phyloP scores from a whole-genome alignment of 345 rosid genomes.

The Bruguiera gymnorhiza region DNA sequence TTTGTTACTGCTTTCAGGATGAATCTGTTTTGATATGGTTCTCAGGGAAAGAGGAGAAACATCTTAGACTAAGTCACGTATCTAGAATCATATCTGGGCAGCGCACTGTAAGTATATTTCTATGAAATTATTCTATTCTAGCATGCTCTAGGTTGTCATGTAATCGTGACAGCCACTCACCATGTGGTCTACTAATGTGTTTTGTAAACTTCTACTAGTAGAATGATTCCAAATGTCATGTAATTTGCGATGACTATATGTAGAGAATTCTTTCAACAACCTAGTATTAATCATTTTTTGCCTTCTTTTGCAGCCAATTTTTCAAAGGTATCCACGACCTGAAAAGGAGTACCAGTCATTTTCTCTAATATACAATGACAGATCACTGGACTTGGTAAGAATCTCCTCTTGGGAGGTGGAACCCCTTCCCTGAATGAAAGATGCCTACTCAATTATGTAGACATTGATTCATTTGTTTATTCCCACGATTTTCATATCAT shows the following conservation, averaged over 20 bases:
- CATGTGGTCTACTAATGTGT: neutral
- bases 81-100: constrained; percentile 92
- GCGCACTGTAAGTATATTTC: constrained; percentile 78
- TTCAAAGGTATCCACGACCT: constrained; percentile 96
- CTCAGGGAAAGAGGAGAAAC: constrained; percentile 90
- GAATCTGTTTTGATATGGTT: constrained; percentile 96
- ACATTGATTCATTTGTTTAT: constrained; percentile 12
- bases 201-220: constrained; percentile 9
- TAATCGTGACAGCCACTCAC: neutral
- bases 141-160: neutral
- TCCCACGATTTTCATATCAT: constrained; percentile 8
- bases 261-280: too few species aligned
- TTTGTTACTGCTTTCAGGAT: constrained; percentile 59
- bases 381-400: constrained; percentile 92
- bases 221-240: constrained; percentile 4
- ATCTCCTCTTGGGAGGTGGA: neutral
- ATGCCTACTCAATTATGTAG: neutral
- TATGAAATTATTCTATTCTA: neutral
- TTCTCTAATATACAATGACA: constrained; percentile 91
- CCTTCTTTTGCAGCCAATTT: constrained; percentile 68
- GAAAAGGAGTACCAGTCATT: constrained; percentile 99
- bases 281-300: constrained; percentile 11
- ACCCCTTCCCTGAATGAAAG: constrained; percentile 10
- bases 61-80: constrained; percentile 81
- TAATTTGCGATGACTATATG: neutral